Evolutionary conservation across 345 rosid genomes (phyloP), one percentile per base, ranked within the genome.

Genomic region (Orychophragmus violaceus): DNA sequence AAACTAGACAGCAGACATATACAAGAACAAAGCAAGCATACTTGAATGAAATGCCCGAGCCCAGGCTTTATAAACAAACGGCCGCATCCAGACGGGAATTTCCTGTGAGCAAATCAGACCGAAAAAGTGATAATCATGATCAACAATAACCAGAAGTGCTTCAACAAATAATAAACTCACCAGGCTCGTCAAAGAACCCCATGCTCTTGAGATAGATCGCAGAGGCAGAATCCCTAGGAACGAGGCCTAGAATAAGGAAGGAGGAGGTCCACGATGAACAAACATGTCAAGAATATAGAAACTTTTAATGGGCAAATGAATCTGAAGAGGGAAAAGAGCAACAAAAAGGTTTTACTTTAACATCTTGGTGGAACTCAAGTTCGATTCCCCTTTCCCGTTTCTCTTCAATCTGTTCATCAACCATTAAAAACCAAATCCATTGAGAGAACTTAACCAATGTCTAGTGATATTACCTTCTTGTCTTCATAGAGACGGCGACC

Each of bases 21-120:
- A 32, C 19, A 46, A 76, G 60, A 57, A 51, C 16, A 52, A 68
- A 14, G 44, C 6, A 37, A 62, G 62, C 83, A 52, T 88, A 90
- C 97, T 85, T 79, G 97, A 80, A 75, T 87, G 99, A 66, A 90
- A 90, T 45, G 99, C 97, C 6, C 91, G 92, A 49, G 97, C 90
- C 97, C 97, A 94, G 1, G 96, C 91, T 83, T 68, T 82, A 71
- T 91, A 85, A 42, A 87, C 84, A 84, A 67, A 71, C 3, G 96
- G 90, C 35, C 97, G 90, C 84, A 88, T 28, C 91, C 86, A 82
- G 60, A 82, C 68, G 13, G 97, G 96, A 82, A 84, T 74, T 76
- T 90, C 94, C 96, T 88, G 74, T 59, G 69, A 44, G 41, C 56
- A 55, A 7, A 16, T n/a, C 14, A 65, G 37, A 59, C 28, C 53